Evolutionary conservation across 495 filamentous ascomycete genomes (phyloP).

Genomic region (Polyplosphaeria fusca): DNA sequence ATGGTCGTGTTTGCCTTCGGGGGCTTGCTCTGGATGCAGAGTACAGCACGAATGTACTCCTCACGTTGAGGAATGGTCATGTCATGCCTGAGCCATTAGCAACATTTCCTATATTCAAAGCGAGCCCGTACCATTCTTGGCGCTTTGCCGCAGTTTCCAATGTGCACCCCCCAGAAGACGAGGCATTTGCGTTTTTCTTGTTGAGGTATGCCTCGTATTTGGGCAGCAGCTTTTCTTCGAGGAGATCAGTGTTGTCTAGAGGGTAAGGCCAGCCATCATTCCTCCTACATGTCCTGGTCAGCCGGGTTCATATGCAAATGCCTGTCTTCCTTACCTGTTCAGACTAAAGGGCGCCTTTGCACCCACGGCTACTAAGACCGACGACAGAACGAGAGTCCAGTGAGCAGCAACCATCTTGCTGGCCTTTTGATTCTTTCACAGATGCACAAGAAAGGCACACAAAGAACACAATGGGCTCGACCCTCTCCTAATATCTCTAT

Average conservation of each 20-base stretch:
- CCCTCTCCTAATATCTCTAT: no score
- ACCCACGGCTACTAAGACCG: background rate
- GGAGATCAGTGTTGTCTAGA: conserved; percentile 22
- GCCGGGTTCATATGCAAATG: background rate
- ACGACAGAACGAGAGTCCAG: background rate
- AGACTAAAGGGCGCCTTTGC: conserved; percentile 18
- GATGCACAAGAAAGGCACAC: no score
- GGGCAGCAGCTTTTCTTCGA: conserved; percentile 18
- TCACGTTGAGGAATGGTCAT: conserved; percentile 21
- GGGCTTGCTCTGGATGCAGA: conserved; percentile 28
- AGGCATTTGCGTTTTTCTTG: conserved; percentile 24
- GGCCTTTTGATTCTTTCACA: no score
- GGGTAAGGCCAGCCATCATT: conserved; percentile 21
- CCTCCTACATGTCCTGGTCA: background rate
- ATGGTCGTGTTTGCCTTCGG: conserved; percentile 12
- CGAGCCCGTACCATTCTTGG: conserved; percentile 49
- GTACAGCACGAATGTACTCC: conserved; percentile 30
- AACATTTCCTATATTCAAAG: no score
- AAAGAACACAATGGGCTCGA: no score
- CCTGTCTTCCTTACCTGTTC: conserved; percentile 6
- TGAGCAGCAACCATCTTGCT: background rate
- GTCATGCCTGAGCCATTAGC: conserved; percentile 19
- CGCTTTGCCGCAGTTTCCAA: conserved; percentile 48
- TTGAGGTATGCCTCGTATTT: conserved; percentile 27
- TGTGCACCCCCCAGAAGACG: conserved; percentile 41